phyloP scores from a whole-genome alignment of 2,329 filamentous ascomycete species.

The Microsporum audouinii region DNA sequence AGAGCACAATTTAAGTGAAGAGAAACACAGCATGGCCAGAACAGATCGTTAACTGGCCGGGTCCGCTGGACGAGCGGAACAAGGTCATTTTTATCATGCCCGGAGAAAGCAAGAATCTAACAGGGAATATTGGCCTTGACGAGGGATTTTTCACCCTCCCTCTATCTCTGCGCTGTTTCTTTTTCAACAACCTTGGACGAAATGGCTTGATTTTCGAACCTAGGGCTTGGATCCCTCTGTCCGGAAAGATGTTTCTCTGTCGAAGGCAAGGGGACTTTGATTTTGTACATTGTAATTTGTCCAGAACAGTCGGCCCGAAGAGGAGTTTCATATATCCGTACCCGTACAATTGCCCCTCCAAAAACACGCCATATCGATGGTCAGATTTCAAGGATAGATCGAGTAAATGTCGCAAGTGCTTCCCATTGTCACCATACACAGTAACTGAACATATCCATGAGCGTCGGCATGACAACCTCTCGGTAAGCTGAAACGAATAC shows the following conservation, averaged over 20 bases:
- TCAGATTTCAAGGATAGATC: background rate
- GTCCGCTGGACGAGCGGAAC: background rate
- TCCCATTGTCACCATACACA: background rate
- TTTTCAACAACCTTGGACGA: background rate
- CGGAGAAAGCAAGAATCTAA: background rate
- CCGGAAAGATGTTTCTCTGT: background rate
- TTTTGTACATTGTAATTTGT: background rate
- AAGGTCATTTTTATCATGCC: background rate
- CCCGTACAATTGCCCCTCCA: background rate
- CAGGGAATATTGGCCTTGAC: background rate
- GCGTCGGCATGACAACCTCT: background rate
- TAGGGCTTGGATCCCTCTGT: background rate
- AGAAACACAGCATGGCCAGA: background rate
- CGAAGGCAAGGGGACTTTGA: background rate
- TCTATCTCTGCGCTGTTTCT: background rate
- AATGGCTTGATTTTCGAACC: background rate
- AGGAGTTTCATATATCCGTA: background rate
- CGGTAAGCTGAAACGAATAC: background rate
- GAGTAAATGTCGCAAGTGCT: background rate
- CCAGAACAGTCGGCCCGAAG: background rate
- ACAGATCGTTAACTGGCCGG: background rate
- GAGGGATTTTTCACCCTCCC: background rate
- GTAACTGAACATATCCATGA: background rate
- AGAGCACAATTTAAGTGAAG: background rate
- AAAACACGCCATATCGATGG: background rate